phyloP scores from a whole-genome alignment of 1,139 yeast genomes.

The Sugiyamaella novakii region DNA sequence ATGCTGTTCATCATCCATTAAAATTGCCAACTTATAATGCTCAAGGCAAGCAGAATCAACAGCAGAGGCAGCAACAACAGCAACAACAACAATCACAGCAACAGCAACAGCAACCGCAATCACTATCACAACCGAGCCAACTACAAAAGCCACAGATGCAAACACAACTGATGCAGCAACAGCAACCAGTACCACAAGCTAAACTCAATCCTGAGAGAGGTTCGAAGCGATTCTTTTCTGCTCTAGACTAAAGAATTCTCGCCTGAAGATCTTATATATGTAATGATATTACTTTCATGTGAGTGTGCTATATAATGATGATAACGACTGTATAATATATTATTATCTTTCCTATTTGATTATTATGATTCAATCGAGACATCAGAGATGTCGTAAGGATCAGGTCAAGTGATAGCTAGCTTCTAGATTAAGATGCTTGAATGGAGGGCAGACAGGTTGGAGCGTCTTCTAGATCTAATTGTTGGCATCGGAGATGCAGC shows the following conservation, averaged over 20 bases:
- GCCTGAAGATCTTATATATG: slow-evolving; percentile 8
- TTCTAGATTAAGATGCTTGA: too few species aligned
- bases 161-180: slow-evolving; percentile 3
- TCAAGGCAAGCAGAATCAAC: slow-evolving; percentile 21
- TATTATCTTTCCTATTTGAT: background rate
- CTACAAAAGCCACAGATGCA: too few species aligned
- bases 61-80: slow-evolving; percentile 4
- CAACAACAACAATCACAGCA: too few species aligned
- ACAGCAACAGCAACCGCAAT: slow-evolving; percentile 1
- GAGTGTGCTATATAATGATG: slow-evolving; percentile 10
- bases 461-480: too few species aligned
- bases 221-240: slow-evolving; percentile 49
- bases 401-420: too few species aligned
- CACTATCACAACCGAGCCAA: too few species aligned
- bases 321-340: slow-evolving; percentile 13
- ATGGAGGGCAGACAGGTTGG: background rate
- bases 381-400: too few species aligned
- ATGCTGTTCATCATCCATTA: slow-evolving; percentile 52
- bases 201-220: slow-evolving; percentile 6
- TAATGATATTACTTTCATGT: background rate
- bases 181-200: slow-evolving; percentile 9
- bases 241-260: slow-evolving; percentile 43
- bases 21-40: slow-evolving; percentile 31
- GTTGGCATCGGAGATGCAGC: background rate
- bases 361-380: too few species aligned